phyloP scores from a whole-genome alignment of 1,284 basidiomycete species.

The Boletus semigastroideus region DNA sequence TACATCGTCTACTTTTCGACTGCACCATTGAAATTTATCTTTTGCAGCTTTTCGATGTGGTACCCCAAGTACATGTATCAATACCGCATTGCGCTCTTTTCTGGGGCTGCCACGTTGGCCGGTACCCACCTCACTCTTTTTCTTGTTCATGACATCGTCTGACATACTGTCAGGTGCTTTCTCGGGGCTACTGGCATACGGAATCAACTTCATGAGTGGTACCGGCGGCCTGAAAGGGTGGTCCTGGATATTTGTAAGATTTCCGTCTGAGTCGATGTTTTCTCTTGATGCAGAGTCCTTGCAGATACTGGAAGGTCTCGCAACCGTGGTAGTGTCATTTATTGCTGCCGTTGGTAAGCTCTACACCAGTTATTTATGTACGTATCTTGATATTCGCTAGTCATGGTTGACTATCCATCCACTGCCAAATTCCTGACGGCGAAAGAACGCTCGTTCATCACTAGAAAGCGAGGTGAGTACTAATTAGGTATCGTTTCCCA shows the following conservation, averaged over 20 bases:
- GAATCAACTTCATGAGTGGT: constrained; percentile 5
- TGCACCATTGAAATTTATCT: background rate
- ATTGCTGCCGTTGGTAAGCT: background rate
- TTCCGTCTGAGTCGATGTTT: background rate
- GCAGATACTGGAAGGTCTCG: constrained; percentile 6
- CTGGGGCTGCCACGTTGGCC: constrained; percentile 5
- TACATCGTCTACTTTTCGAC: background rate
- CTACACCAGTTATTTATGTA: background rate
- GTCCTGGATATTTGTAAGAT: constrained; percentile 9
- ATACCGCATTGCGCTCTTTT: constrained; percentile 6
- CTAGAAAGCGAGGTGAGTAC: background rate
- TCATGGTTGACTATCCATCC: constrained; percentile 6
- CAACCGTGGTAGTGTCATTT: background rate
- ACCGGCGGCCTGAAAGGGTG: constrained; percentile 2
- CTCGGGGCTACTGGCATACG: constrained; percentile 4
- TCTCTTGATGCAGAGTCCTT: background rate
- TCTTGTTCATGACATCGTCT: background rate
- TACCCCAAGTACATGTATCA: constrained; percentile 8
- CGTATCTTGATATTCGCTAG: background rate
- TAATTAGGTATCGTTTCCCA: background rate
- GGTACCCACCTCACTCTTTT: background rate
- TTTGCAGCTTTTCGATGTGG: constrained; percentile 3
- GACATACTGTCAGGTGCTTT: constrained; percentile 1
- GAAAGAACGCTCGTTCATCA: background rate
- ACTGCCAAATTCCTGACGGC: background rate